Conservation (phyloP, 202 grass and related monocot species). For the Zoysia matrella region DNA sequence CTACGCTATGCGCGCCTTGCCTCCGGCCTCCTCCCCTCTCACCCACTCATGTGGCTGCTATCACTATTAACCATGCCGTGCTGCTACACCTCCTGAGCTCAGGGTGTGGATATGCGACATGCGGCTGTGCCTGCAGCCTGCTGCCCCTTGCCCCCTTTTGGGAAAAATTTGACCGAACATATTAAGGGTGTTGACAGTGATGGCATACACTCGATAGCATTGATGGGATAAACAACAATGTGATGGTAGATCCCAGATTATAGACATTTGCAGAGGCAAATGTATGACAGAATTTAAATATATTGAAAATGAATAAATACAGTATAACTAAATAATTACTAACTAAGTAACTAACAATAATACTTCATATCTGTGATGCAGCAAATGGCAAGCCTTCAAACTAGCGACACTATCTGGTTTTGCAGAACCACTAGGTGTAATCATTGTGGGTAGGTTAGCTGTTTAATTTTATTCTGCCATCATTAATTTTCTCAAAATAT, state of each 20-base stretch:
- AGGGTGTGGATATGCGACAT: no score
- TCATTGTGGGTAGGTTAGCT: slow-evolving; percentile 68
- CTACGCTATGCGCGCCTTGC: no score
- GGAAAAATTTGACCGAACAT: not conserved
- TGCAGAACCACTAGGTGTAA: slow-evolving; percentile 71
- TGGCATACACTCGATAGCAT: not conserved
- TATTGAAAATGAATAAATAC: not conserved
- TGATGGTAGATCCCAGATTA: not conserved
- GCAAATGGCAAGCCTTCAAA: slow-evolving; percentile 93
- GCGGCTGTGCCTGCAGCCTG: no score
- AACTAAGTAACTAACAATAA: slow-evolving; percentile 16
- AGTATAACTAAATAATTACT: no score
- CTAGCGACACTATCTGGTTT: slow-evolving; percentile 76
- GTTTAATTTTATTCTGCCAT: slow-evolving; percentile 6
- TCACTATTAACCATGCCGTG: no score
- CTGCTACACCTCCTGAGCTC: not conserved
- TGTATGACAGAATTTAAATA: not conserved
- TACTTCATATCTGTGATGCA: slow-evolving; percentile 40
- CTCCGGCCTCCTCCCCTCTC: no score
- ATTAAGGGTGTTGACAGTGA: not conserved
- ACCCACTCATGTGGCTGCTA: no score
- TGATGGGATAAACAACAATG: not conserved
- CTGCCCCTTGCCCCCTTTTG: no score
- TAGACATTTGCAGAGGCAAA: not conserved
- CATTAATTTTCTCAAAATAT: not conserved